Conservation (phyloP, 768 basidiomycete species). For the Russula brevipes region DNA sequence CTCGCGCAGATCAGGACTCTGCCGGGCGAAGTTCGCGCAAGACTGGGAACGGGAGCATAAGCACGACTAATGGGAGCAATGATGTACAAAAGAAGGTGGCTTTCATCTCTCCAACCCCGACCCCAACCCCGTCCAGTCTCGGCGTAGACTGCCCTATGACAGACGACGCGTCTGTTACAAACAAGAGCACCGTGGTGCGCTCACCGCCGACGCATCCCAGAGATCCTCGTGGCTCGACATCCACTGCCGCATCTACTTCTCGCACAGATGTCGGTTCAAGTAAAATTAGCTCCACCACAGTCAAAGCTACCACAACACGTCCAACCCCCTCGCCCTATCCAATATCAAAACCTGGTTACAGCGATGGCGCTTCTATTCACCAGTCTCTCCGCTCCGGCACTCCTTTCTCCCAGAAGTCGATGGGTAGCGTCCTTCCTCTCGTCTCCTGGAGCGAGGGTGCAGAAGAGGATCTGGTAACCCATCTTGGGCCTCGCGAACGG, state of each 20-base stretch:
- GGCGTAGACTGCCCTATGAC: conserved; percentile 47
- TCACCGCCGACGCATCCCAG: conserved; percentile 71
- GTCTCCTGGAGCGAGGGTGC: conserved; percentile 91
- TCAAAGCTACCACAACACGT: conserved; percentile 55
- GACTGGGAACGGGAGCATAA: conserved; percentile 36
- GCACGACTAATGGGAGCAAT: conserved; percentile 28
- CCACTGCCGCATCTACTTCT: conserved; percentile 55
- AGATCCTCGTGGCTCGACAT: conserved; percentile 62
- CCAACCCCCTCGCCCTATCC: conserved; percentile 59
- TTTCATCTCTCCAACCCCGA: conserved; percentile 77
- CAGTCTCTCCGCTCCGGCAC: conserved; percentile 73
- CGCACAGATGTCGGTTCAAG: conserved; percentile 52
- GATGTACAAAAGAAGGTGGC: conserved; percentile 82
- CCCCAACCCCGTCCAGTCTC: conserved; percentile 55
- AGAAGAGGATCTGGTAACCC: conserved; percentile 88
- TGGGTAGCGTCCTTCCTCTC: conserved; percentile 63
- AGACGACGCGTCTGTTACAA: conserved; percentile 39
- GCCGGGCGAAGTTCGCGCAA: conserved; percentile 38
- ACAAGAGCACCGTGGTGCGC: conserved; percentile 69
- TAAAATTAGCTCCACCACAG: conserved; percentile 41
- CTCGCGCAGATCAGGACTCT: conserved; percentile 32
- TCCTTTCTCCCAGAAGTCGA: conserved; percentile 76
- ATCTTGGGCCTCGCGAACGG: conserved; percentile 88
- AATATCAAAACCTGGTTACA: conserved; percentile 39
- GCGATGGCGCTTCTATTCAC: conserved; percentile 48